A percentile compares a stretch with the other conserved stretches of the same genome.
These are phyloP conservation scores for Neurospora sp. DNA, from an alignment of 495 filamentous ascomycete genomes.

Conservation along the genomic window DNA sequence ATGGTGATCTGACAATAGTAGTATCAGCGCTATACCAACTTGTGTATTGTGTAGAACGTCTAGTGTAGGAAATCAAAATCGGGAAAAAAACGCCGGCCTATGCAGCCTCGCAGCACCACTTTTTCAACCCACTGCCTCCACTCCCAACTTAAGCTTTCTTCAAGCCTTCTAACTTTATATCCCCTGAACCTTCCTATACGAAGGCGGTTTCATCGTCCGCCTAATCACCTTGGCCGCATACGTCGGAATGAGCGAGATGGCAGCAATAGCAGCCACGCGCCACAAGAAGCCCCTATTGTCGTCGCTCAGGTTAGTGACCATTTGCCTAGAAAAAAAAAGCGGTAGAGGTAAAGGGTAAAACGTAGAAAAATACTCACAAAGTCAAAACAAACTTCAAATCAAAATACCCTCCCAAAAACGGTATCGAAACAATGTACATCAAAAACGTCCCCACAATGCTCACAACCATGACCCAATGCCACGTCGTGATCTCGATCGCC, in stretches of 20 bases:
- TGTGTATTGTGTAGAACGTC: background rate
- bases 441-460: conserved; percentile 70
- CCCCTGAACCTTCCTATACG: conserved; percentile 89
- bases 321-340: no score
- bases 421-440: conserved; percentile 71
- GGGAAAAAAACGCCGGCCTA: background rate
- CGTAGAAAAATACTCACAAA: conserved; percentile 29
- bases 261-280: conserved; percentile 70
- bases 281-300: conserved; percentile 67
- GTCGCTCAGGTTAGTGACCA: background rate
- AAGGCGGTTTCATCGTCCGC: conserved; percentile 80
- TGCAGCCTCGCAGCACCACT: background rate
- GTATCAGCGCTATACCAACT: background rate
- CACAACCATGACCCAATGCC: conserved; percentile 91
- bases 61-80: background rate
- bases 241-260: conserved; percentile 74
- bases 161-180: conserved; percentile 14
- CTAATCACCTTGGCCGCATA: conserved; percentile 75
- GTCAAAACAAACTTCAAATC: conserved; percentile 72
- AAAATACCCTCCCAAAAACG: conserved; percentile 84
- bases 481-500: conserved; percentile 88
- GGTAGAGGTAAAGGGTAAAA: no score
- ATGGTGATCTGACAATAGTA: no score
- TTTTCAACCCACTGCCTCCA: conserved; percentile 7
- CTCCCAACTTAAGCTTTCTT: background rate